Evolutionary conservation across 805 yeast genomes (phyloP).

Genomic region (Dipodascopsis uninucleata): DNA sequence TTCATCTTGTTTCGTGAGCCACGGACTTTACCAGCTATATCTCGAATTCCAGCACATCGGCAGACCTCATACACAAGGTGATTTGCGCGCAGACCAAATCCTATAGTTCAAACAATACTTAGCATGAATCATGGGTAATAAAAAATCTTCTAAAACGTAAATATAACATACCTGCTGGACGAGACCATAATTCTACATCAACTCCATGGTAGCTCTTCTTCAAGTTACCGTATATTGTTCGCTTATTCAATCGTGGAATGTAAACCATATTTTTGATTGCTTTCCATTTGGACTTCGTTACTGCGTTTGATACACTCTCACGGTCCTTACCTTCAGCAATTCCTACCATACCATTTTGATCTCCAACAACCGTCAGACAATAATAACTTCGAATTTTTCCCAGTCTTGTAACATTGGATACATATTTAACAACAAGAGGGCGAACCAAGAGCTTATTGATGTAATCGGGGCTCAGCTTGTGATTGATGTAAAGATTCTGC

Average conservation of each 20-base stretch:
- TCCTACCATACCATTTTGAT: constrained; percentile 89
- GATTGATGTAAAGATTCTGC: neutral
- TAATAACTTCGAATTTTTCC: constrained; percentile 84
- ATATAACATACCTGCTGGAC: constrained; percentile 77
- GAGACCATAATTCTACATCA: constrained; percentile 71
- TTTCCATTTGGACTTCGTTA: constrained; percentile 83
- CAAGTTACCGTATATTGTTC: constrained; percentile 84
- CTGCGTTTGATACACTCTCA: constrained; percentile 69
- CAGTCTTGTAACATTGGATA: constrained; percentile 85
- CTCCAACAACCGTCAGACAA: constrained; percentile 86
- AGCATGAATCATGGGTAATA: neutral
- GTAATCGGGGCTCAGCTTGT: constrained; percentile 9
- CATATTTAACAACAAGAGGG: constrained; percentile 49
- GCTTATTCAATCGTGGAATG: constrained; percentile 82
- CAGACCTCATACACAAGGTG: constrained; percentile 87
- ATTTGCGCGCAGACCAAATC: constrained; percentile 77
- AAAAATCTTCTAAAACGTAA: neutral
- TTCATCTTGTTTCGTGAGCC: constrained; percentile 93
- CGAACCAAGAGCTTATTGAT: constrained; percentile 2
- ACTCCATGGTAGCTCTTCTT: constrained; percentile 85
- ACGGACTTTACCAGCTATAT: constrained; percentile 76
- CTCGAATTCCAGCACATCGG: constrained; percentile 90
- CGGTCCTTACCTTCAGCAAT: constrained; percentile 92
- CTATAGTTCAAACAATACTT: constrained; percentile 5
- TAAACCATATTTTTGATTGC: constrained; percentile 81